A percentile compares a stretch with the other conserved stretches of the same genome.
Evolutionary conservation across 441 rosid species (phyloP).

Genomic region (Kokia cookei): DNA sequence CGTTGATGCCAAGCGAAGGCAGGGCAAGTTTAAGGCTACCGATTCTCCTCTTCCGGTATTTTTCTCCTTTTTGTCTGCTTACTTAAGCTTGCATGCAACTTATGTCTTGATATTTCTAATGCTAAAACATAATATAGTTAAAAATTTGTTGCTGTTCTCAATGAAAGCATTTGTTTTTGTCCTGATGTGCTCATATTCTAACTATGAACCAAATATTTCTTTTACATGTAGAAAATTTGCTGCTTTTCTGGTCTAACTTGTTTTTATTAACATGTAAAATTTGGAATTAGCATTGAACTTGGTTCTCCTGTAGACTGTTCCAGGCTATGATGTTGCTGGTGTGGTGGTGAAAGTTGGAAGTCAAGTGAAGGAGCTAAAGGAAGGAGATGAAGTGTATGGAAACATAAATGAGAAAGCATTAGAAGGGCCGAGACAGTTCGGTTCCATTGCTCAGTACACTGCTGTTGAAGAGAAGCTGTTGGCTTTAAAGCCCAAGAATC

Average conservation of each 20-base stretch:
- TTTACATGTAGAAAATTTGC: not conserved
- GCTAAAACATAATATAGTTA: too few relatives aligned
- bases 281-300: not conserved
- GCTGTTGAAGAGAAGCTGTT: conserved; percentile 81
- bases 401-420: conserved; percentile 82
- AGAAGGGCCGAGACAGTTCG: conserved; percentile 88
- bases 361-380: conserved; percentile 64
- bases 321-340: conserved; percentile 94
- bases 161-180: conserved; percentile 41
- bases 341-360: conserved; percentile 76
- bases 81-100: not conserved
- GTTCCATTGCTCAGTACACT: conserved; percentile 78
- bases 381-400: conserved; percentile 84
- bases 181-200: too few relatives aligned
- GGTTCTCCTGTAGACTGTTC: conserved; percentile 58
- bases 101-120: too few relatives aligned
- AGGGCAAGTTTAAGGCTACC: conserved; percentile 86
- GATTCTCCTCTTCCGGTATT: conserved; percentile 85
- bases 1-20: conserved; percentile 76
- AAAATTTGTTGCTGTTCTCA: conserved; percentile 23
- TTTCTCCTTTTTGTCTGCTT: not conserved
- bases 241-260: not conserved
- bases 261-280: not conserved
- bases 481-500: conserved; percentile 73
- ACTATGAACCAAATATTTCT: too few relatives aligned